Evolutionary conservation across 2,329 filamentous ascomycete species (phyloP), one percentile per base, ranked within the genome.

Genomic region (Claviceps sp.): DNA sequence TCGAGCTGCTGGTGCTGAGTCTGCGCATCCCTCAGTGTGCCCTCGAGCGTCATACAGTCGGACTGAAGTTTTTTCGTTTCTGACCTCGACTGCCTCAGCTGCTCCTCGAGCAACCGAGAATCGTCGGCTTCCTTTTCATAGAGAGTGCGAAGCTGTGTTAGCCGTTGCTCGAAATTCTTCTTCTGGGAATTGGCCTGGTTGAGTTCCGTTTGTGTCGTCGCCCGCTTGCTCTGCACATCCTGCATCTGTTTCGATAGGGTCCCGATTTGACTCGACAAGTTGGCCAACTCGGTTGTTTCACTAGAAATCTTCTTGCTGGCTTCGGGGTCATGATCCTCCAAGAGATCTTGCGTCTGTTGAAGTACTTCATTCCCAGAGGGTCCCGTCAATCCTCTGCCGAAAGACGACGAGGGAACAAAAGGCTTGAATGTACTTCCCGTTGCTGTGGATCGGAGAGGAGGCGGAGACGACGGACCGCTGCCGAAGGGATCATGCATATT

Each of bases 111-210:
- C 24, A 82, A 78, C 56, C 87, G 89, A 37, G 94, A 88, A 57
- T 89, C 84, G 59, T 89, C 85, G 3, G 89, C 88, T 69, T 98
- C 93, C 63, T 95, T 89, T 66, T 98, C 91, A 63, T 97, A 98
- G 58, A 94, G 79, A 6, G 83, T 73, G 55, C 93, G 83, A 53
- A 96, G 84, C 63, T 96, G 90, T 4, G 87, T 81, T 30, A 98
- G 74, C 22, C 93, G 84, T 58, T 86, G 76, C 71, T 98, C 93
- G 58, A 98, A 91, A 63, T 95, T 91, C 60, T 86, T 85, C 72
- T 96, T 97, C 66, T 97, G 90, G 13, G 84, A 81, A 49, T 78
- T 87, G 36, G 87, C 84, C 62, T 90, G 87, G 55, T 78, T 86
- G 49, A 97, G 71, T 54, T 95, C 88, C 57, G 85, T 84, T 66